Conservation (phyloP, 2,329 filamentous ascomycete species). For the Fusarium floridanum region DNA sequence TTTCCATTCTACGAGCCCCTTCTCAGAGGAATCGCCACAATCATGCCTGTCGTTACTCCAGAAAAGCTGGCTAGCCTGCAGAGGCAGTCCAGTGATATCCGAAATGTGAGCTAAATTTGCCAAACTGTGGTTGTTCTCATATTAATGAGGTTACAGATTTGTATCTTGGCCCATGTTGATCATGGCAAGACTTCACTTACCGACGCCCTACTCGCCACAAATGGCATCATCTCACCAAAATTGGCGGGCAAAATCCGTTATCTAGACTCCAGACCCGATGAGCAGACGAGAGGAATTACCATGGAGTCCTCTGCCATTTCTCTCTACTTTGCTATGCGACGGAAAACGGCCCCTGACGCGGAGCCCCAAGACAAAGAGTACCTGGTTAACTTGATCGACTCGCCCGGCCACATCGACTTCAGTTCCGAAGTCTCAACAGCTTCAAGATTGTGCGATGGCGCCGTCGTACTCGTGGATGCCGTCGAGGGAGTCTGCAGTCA, state of each 20-base stretch:
- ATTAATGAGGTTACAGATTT: constrained; percentile 71
- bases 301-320: constrained; percentile 99
- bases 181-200: constrained; percentile 98
- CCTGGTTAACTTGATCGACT: constrained; percentile 97
- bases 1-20: constrained; percentile 3
- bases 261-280: constrained; percentile 94
- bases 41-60: constrained; percentile 91
- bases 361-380: constrained; percentile 85
- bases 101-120: constrained; percentile 77
- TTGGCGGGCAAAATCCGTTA: constrained; percentile 98
- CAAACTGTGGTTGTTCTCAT: fast-evolving
- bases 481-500: constrained; percentile 99
- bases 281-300: constrained; percentile 96
- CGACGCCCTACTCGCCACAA: constrained; percentile 95
- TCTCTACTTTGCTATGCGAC: constrained; percentile 91
- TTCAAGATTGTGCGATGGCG: constrained; percentile 92
- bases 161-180: constrained; percentile 95
- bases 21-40: constrained; percentile 45
- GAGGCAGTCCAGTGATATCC: constrained; percentile 85
- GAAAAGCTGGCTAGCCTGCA: constrained; percentile 94
- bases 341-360: constrained; percentile 77
- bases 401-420: constrained; percentile 98
- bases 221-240: constrained; percentile 99
- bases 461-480: constrained; percentile 93
- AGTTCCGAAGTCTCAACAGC: constrained; percentile 98